Evolutionary conservation across 1,284 basidiomycete species (phyloP).

Genomic region (Cystobasidium pallidum): DNA sequence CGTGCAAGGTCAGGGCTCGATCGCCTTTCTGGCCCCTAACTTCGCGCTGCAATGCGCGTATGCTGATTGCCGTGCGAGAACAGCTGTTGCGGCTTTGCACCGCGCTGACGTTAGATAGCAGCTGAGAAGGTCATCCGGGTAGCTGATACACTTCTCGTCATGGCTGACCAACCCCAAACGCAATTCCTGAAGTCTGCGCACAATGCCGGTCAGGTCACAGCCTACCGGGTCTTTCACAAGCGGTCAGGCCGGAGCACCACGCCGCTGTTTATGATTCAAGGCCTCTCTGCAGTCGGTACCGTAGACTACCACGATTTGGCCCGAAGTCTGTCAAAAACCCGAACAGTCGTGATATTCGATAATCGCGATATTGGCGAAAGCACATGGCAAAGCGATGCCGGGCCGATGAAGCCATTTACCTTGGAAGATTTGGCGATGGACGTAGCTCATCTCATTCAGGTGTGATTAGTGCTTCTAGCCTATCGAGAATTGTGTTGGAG

Average conservation of each 20-base stretch:
- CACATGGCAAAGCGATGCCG: conserved; percentile 15
- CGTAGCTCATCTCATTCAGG: conserved; percentile 29
- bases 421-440: conserved; percentile 35
- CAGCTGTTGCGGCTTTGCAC: not conserved
- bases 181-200: conserved; percentile 23
- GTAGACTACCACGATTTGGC: conserved; percentile 39
- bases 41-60: not conserved
- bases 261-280: conserved; percentile 41
- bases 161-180: not conserved
- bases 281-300: conserved; percentile 31
- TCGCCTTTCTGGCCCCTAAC: not conserved
- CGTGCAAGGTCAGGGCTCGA: not conserved
- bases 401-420: conserved; percentile 22
- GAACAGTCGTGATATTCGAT: conserved; percentile 34
- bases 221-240: conserved; percentile 27
- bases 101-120: not conserved
- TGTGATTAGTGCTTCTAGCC: not conserved
- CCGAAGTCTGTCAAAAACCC: conserved; percentile 1
- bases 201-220: conserved; percentile 28
- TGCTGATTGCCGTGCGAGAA: not conserved
- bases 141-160: not conserved
- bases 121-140: not conserved
- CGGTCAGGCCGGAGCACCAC: conserved; percentile 15
- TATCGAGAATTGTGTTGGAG: too few relatives aligned
- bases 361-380: conserved; percentile 42